phyloP scores from a whole-genome alignment of 495 filamentous ascomycete genomes.

The Penicillium bovifimosum region DNA sequence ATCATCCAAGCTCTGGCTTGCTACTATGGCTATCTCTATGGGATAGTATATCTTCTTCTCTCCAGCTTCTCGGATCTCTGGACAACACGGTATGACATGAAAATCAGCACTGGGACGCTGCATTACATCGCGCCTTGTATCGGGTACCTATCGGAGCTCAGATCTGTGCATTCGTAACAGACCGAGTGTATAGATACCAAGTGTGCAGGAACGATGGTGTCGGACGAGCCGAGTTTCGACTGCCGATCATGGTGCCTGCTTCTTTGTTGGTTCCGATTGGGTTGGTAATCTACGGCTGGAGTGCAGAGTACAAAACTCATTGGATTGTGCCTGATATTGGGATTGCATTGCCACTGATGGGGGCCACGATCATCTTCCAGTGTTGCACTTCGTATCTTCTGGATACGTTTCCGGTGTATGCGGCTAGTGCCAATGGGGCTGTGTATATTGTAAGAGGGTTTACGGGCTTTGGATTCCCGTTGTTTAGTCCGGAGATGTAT shows the following conservation, averaged over 20 bases:
- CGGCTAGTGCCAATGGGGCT: conserved; percentile 59
- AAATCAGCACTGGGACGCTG: conserved; percentile 47
- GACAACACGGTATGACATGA: conserved; percentile 41
- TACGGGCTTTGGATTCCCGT: conserved; percentile 61
- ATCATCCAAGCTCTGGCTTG: conserved; percentile 48
- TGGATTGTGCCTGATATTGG: conserved; percentile 65
- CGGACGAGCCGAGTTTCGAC: conserved; percentile 51
- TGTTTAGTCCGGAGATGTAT: conserved; percentile 59
- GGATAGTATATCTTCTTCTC: conserved; percentile 54
- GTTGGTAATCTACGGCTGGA: conserved; percentile 59
- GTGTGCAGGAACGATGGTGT: conserved; percentile 5
- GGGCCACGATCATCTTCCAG: conserved; percentile 54
- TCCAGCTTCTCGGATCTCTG: conserved; percentile 52
- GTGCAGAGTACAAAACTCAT: conserved; percentile 47
- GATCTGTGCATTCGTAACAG: conserved; percentile 33
- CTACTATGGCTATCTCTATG: conserved; percentile 55
- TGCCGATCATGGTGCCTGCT: conserved; percentile 53
- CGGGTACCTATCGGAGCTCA: conserved; percentile 54
- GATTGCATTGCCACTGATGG: conserved; percentile 47
- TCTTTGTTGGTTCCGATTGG: conserved; percentile 52
- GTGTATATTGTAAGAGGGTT: conserved; percentile 54
- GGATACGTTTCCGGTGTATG: conserved; percentile 59
- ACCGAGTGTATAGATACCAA: conserved; percentile 4
- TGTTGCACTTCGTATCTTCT: conserved; percentile 58
- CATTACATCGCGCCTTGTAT: conserved; percentile 57